Evolutionary conservation across 75 land plant genomes (phyloP).

Genomic region (Pinus tabuliformis): DNA sequence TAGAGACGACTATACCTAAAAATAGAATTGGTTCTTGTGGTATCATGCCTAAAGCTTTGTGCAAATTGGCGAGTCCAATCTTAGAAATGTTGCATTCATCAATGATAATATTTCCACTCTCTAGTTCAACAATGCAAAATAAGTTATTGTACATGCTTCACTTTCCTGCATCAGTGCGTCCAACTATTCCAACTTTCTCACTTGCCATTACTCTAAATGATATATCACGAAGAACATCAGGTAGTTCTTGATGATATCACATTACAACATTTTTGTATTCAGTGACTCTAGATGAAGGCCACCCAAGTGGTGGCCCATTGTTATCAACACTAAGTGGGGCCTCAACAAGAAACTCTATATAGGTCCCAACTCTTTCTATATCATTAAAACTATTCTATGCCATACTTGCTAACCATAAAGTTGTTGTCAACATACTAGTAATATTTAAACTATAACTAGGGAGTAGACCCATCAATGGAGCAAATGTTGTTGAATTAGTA

Average conservation of each 20-base stretch:
- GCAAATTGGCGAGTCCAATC: slow-evolving; percentile 75
- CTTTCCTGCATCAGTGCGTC: slow-evolving; percentile 96
- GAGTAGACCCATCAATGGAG: slow-evolving; percentile 95
- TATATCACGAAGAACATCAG: no score
- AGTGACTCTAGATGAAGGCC: no score
- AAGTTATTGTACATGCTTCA: slow-evolving; percentile 96
- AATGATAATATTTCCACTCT: slow-evolving; percentile 78
- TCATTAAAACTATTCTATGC: slow-evolving; percentile 53
- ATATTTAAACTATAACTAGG: slow-evolving; percentile 89
- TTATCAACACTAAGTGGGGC: no score
- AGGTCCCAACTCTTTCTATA: no score
- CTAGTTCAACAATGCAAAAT: slow-evolving; percentile 88
- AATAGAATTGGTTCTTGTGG: slow-evolving; percentile 96
- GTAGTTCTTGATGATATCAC: no score
- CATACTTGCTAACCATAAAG: slow-evolving; percentile 76
- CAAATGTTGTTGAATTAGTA: slow-evolving; percentile 55
- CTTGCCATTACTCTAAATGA: no score
- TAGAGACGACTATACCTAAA: slow-evolving; percentile 57
- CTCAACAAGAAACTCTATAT: no score
- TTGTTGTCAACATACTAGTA: slow-evolving; percentile 62
- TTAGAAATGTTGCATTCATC: slow-evolving; percentile 75
- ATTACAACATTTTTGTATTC: no score
- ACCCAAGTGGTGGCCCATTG: no score
- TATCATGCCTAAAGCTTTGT: slow-evolving; percentile 84
- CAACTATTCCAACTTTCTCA: slow-evolving; percentile 90